Conservation (phyloP, 345 rosid genomes). For the Arabis hirsuta region DNA sequence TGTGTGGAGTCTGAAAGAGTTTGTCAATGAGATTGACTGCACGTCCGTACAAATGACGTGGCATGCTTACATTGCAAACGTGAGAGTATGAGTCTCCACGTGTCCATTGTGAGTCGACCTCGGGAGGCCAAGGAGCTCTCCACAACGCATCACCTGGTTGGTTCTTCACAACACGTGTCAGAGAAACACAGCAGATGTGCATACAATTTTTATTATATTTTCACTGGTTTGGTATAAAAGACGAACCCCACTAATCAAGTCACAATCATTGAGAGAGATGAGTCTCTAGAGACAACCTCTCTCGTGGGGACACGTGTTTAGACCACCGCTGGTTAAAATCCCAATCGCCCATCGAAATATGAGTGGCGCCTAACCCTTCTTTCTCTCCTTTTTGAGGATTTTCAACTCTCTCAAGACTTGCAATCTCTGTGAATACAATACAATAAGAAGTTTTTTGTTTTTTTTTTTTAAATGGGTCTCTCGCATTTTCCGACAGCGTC, state of each 20-base stretch:
- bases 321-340: slow-evolving; percentile 34
- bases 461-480: slow-evolving; percentile 60
- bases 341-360: slow-evolving; percentile 35
- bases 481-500: slow-evolving; percentile 62
- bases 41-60: slow-evolving; percentile 9
- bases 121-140: slow-evolving; percentile 41
- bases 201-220: no score
- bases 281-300: slow-evolving; percentile 38
- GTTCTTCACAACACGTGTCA: slow-evolving; percentile 41
- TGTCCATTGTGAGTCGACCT: slow-evolving; percentile 13
- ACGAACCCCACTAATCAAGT: slow-evolving; percentile 9
- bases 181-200: slow-evolving; percentile 14
- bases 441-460: neutral
- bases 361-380: slow-evolving; percentile 35
- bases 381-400: neutral
- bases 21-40: neutral
- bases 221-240: neutral
- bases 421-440: slow-evolving; percentile 1
- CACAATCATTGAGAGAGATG: slow-evolving; percentile 37
- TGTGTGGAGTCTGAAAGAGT: slow-evolving; percentile 12
- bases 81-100: slow-evolving; percentile 26
- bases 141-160: slow-evolving; percentile 36
- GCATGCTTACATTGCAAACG: neutral
- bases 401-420: slow-evolving; percentile 12
- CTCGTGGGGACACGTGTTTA: slow-evolving; percentile 55